A percentile compares a stretch with the other conserved stretches of the same genome.
These are phyloP conservation scores for Botrytis porri DNA, from an alignment of 2,329 filamentous ascomycete genomes.

Conservation along the genomic window DNA sequence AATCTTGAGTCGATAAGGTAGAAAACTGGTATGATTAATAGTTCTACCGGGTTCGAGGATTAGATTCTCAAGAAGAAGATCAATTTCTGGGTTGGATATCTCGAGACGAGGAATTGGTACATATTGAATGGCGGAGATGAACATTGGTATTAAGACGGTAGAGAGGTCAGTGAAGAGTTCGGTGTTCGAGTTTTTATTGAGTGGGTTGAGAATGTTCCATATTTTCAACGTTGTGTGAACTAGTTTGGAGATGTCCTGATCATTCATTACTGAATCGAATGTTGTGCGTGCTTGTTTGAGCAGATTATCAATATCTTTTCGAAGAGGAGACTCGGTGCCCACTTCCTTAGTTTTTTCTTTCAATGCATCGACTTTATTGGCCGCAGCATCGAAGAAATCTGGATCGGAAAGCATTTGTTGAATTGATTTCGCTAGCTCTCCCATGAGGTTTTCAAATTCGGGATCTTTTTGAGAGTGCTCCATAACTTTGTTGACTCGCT, in stretches of 20 bases:
- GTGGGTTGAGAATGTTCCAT: conserved; percentile 65
- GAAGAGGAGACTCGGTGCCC: conserved; percentile 63
- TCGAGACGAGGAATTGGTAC: conserved; percentile 90
- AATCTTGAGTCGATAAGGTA: conserved; percentile 78
- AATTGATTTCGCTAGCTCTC: conserved; percentile 68
- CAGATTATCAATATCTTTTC: conserved; percentile 69
- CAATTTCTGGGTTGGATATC: conserved; percentile 75
- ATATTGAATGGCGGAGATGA: conserved; percentile 77
- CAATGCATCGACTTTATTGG: conserved; percentile 49
- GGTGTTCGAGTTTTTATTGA: conserved; percentile 60
- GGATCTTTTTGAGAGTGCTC: conserved; percentile 73
- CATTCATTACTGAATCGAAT: conserved; percentile 64
- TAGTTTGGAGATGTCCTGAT: conserved; percentile 69
- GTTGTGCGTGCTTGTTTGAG: conserved; percentile 67
- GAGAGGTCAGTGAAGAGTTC: conserved; percentile 73
- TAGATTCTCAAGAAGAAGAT: conserved; percentile 85
- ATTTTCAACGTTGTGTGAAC: conserved; percentile 65
- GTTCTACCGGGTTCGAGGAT: conserved; percentile 85
- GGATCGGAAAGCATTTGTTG: conserved; percentile 84
- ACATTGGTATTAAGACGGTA: conserved; percentile 75
- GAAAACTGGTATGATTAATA: conserved; percentile 81
- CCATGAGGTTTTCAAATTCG: conserved; percentile 75
- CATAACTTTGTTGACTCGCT: conserved; percentile 66
- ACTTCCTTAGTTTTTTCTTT: conserved; percentile 59
- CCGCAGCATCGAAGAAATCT: conserved; percentile 75